phyloP scores from a whole-genome alignment of 2,329 filamentous ascomycete genomes.

The Fusarium phyllophilum region DNA sequence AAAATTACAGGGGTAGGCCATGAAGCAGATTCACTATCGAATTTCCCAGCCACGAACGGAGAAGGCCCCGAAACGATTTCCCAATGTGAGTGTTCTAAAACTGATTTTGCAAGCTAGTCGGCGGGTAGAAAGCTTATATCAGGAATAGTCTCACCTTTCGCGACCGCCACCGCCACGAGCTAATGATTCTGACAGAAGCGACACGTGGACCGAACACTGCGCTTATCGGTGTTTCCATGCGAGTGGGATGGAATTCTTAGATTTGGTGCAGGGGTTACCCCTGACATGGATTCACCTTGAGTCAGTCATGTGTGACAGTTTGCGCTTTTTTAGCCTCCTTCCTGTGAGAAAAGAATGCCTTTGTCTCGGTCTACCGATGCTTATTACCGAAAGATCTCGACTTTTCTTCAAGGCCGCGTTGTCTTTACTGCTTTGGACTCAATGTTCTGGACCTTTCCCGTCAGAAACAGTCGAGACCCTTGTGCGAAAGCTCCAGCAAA shows the following conservation, averaged over 20 bases:
- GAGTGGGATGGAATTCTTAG: neutral
- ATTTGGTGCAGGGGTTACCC: neutral
- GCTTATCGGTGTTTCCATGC: neutral
- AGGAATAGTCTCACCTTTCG: neutral
- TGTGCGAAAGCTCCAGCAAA: too few species aligned
- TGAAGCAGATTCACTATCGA: neutral
- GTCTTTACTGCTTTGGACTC: neutral
- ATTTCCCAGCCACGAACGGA: neutral
- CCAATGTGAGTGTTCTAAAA: neutral
- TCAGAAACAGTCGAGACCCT: fast-evolving
- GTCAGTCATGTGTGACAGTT: neutral
- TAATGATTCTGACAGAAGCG: neutral
- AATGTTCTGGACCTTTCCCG: neutral
- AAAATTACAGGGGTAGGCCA: neutral
- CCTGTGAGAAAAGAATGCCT: neutral
- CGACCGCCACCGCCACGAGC: neutral
- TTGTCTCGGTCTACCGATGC: neutral
- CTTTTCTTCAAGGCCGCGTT: neutral
- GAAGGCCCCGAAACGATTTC: neutral
- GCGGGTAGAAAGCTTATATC: neutral
- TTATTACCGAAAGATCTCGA: neutral
- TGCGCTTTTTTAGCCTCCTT: neutral
- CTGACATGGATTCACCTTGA: neutral
- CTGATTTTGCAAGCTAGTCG: neutral
- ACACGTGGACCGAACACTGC: neutral